Evolutionary conservation across 148 eudicot genomes (phyloP), one percentile per base, ranked within the genome.

Genomic region (Cornus suecica): DNA sequence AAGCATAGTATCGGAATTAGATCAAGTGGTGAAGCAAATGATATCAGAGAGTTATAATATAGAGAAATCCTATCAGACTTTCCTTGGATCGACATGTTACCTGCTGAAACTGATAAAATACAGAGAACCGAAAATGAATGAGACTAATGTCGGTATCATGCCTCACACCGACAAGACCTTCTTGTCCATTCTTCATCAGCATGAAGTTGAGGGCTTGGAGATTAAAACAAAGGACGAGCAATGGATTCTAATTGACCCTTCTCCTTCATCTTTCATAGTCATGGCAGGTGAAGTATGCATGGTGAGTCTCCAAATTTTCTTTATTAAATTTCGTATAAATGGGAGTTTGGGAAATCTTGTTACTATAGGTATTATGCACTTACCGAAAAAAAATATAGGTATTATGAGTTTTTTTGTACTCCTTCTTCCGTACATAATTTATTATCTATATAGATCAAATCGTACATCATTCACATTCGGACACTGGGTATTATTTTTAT

Each of bases 121-220:
- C 34, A 78, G 37, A 34, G 69, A n/a, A 11, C 83, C 81, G 14
- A 25, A 71, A 41, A 26, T 8, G 30, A 32, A 67, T 58, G 83
- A 79, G 48, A 72, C 54, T 1, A 70, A 30, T 70, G 25, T 82
- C 52, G 87, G 87, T 3, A 71, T 82, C 26, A 56, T 77, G 10
- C 83, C 85, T 70, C 87, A 85, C 68, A 85, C 85, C 9, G 87
- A 85, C 80, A 85, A 82, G 78, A 82, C 74, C 69, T 82, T 85
- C 62, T 77, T 80, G 79, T 79, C 87, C 26, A 82, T 85, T 70
- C 81, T 85, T 66, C 85, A 85, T 72, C 87, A 82, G 26, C 61
- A 26, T 28, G 76, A 77, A 66, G 85, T 82, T 28, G 71, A 74
- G 72, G 87, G 87, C 34, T 63, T 85, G 63, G 84, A 85, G 73